Conservation (phyloP, 306 rosid genomes). For the Glycine tomentella region DNA sequence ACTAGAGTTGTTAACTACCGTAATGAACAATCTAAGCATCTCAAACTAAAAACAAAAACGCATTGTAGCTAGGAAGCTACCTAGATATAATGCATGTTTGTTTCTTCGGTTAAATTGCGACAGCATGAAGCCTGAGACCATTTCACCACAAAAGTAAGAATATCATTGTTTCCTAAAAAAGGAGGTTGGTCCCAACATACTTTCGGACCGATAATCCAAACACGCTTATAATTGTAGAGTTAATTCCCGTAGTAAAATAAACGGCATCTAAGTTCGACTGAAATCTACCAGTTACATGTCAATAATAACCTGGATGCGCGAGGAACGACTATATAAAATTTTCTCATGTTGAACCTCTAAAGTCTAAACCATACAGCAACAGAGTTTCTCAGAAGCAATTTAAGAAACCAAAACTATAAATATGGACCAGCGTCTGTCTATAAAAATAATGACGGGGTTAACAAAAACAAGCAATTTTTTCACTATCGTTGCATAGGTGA, state of each 20-base stretch:
- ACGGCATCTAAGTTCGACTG: neutral
- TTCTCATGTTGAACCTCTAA: neutral
- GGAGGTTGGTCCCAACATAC: too few relatives aligned
- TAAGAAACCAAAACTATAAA: neutral
- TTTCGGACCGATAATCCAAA: too few relatives aligned
- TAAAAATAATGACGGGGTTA: neutral
- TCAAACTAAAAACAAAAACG: too few relatives aligned
- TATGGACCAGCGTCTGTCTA: neutral
- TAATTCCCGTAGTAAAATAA: neutral
- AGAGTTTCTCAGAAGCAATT: neutral
- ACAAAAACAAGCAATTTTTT: slow-evolving; percentile 4
- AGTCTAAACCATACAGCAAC: neutral
- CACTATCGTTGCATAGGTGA: neutral
- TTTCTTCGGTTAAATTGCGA: too few relatives aligned
- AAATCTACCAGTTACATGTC: neutral
- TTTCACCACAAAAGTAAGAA: too few relatives aligned
- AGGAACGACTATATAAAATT: neutral
- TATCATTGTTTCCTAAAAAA: too few relatives aligned
- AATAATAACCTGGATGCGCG: neutral
- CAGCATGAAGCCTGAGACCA: too few relatives aligned
- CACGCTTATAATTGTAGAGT: neutral
- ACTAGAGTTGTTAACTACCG: too few relatives aligned
- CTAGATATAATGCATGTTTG: too few relatives aligned
- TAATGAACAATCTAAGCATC: too few relatives aligned
- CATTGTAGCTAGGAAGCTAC: too few relatives aligned